These are phyloP conservation scores for Phytophthora macrochlamydospora DNA, from an alignment of 352 stramenopile genomes.

Conservation along the genomic window DNA sequence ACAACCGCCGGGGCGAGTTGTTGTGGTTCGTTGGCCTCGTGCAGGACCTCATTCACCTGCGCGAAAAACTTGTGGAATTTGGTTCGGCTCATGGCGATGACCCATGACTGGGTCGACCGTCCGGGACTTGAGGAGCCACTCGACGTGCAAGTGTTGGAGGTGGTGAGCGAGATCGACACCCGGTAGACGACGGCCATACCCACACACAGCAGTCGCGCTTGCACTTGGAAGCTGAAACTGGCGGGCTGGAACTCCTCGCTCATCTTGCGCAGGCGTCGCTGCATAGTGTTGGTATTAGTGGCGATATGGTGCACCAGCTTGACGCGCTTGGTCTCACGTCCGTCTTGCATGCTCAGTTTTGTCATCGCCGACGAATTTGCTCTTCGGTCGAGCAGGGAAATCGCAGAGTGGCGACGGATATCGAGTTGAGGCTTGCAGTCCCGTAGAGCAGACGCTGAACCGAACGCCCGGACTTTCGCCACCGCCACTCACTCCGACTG, in stretches of 20 bases:
- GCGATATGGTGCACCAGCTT: slow-evolving; percentile 26
- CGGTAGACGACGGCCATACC: slow-evolving; percentile 61
- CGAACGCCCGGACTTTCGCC: slow-evolving; percentile 22
- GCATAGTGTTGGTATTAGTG: slow-evolving; percentile 24
- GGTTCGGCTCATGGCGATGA: slow-evolving; percentile 65
- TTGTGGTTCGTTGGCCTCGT: slow-evolving; percentile 35
- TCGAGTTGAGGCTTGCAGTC: slow-evolving; percentile 33
- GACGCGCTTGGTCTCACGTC: slow-evolving; percentile 23
- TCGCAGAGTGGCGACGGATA: slow-evolving; percentile 35
- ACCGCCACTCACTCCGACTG: slow-evolving; percentile 4
- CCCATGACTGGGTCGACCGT: slow-evolving; percentile 47
- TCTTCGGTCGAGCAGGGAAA: slow-evolving; percentile 8
- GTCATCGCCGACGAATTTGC: slow-evolving; percentile 19
- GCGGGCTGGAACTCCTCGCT: slow-evolving; percentile 59
- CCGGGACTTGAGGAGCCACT: slow-evolving; percentile 14
- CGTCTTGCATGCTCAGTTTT: slow-evolving; percentile 27
- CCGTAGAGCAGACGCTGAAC: slow-evolving; percentile 36
- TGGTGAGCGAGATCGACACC: slow-evolving; percentile 46
- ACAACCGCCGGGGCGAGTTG: slow-evolving; percentile 17
- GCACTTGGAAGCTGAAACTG: slow-evolving; percentile 49
- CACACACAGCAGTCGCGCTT: slow-evolving; percentile 59
- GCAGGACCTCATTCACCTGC: slow-evolving; percentile 47
- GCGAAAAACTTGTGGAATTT: slow-evolving; percentile 59
- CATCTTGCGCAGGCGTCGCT: slow-evolving; percentile 66
- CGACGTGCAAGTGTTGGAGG: slow-evolving; percentile 24